phyloP scores from a whole-genome alignment of 2,329 filamentous ascomycete genomes.

The Pyrenophora tritici-repentis region DNA sequence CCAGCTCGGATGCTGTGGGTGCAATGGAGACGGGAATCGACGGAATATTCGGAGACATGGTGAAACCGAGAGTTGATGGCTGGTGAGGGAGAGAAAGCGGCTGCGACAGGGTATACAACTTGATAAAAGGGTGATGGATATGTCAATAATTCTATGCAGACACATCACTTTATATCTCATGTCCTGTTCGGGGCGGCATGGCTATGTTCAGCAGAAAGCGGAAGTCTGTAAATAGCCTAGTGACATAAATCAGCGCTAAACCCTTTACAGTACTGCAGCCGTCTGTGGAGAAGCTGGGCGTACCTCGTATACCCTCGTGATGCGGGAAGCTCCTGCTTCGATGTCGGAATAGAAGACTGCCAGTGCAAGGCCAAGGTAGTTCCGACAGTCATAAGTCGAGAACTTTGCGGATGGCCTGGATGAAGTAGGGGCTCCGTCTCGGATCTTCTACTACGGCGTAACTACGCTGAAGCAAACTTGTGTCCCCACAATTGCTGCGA shows the following conservation, averaged over 20 bases:
- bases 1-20: slow-evolving; percentile 52
- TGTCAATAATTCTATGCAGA: neutral
- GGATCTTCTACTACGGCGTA: neutral
- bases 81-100: neutral
- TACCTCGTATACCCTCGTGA: neutral
- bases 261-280: slow-evolving; percentile 14
- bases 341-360: slow-evolving; percentile 1
- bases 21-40: slow-evolving; percentile 42
- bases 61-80: neutral
- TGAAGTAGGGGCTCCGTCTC: slow-evolving; percentile 1
- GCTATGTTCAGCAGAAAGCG: slow-evolving; percentile 5
- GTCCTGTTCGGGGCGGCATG: neutral
- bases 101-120: neutral
- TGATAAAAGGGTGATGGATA: neutral
- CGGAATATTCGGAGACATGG: slow-evolving; percentile 24
- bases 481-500: no score
- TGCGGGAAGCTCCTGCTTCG: slow-evolving; percentile 5
- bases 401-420: neutral
- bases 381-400: neutral
- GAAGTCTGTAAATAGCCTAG: slow-evolving; percentile 15
- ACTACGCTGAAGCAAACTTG: no score
- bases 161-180: slow-evolving; percentile 7
- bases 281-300: slow-evolving; percentile 6
- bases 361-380: neutral
- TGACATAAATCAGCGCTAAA: slow-evolving; percentile 18